A percentile compares a stretch with the other conserved stretches of the same genome.
phyloP scores from a whole-genome alignment of 1,139 yeast genomes.

The Blastobotrys indianensis region DNA sequence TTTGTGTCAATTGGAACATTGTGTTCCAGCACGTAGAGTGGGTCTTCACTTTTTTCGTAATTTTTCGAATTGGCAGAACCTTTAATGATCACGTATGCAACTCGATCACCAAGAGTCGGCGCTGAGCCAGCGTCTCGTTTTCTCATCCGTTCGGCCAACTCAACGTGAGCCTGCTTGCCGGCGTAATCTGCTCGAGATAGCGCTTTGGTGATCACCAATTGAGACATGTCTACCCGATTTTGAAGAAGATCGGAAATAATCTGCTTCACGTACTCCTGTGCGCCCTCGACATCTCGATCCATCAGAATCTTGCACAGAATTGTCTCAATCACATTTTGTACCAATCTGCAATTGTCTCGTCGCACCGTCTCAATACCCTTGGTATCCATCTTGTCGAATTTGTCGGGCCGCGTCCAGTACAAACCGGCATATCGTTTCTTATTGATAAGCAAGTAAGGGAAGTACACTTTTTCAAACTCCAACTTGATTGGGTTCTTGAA shows the following conservation, averaged over 20 bases:
- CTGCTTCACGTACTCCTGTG: slow-evolving; percentile 76
- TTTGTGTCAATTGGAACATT: slow-evolving; percentile 92
- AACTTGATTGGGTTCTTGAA: slow-evolving; percentile 85
- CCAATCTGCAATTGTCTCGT: slow-evolving; percentile 93
- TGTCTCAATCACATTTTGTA: slow-evolving; percentile 89
- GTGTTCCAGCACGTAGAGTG: slow-evolving; percentile 84
- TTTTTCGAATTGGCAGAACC: slow-evolving; percentile 80
- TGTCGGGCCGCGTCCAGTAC: slow-evolving; percentile 88
- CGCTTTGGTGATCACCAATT: slow-evolving; percentile 89
- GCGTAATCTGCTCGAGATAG: slow-evolving; percentile 86
- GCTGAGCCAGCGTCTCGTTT: slow-evolving; percentile 98
- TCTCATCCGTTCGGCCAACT: slow-evolving; percentile 90
- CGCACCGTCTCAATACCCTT: slow-evolving; percentile 98
- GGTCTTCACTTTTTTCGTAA: slow-evolving; percentile 96
- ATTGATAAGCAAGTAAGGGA: slow-evolving; percentile 87
- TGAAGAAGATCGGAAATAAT: slow-evolving; percentile 88
- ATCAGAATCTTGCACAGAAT: slow-evolving; percentile 81
- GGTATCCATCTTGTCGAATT: slow-evolving; percentile 94
- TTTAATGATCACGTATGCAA: slow-evolving; percentile 87
- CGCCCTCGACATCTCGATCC: slow-evolving; percentile 84
- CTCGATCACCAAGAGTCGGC: slow-evolving; percentile 95
- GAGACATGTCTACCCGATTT: slow-evolving; percentile 87
- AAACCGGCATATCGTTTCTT: slow-evolving; percentile 97
- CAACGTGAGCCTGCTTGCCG: slow-evolving; percentile 96
- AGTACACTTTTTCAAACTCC: slow-evolving; percentile 95